phyloP scores from a whole-genome alignment of 495 filamentous ascomycete species.

The Penicillium herquei region DNA sequence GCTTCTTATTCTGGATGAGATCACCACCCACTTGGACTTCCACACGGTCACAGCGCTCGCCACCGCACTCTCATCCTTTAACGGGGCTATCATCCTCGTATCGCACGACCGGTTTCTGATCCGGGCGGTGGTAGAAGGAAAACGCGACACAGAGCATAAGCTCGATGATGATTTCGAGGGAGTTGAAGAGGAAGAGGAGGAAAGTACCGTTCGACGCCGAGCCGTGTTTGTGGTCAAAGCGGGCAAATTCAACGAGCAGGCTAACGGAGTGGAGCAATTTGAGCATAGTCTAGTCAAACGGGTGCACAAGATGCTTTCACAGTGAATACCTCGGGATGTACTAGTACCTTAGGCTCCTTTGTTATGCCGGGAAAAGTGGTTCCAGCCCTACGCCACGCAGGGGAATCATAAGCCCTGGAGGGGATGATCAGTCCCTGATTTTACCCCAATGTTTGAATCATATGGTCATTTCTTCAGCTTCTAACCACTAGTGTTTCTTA shows the following conservation, averaged over 20 bases:
- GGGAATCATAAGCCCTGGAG: not conserved
- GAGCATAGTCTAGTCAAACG: conserved; percentile 63
- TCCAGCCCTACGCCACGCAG: conserved; percentile 6
- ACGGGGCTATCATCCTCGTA: conserved; percentile 69
- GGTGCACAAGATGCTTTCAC: conserved; percentile 38
- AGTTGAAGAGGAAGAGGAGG: conserved; percentile 45
- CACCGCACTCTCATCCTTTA: conserved; percentile 60
- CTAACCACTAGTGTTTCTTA: no score
- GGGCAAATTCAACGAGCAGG: conserved; percentile 55
- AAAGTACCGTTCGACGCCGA: conserved; percentile 47
- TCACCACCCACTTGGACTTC: conserved; percentile 82
- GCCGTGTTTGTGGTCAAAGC: conserved; percentile 58
- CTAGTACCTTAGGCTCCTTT: not conserved
- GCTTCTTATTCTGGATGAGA: conserved; percentile 76
- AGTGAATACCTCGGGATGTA: not conserved
- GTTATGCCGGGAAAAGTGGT: not conserved
- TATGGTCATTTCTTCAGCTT: no score
- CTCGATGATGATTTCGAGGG: conserved; percentile 52
- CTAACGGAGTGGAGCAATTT: conserved; percentile 60
- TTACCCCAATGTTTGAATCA: no score
- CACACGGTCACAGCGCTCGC: conserved; percentile 70
- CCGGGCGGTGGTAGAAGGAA: conserved; percentile 65
- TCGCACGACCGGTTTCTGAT: conserved; percentile 79
- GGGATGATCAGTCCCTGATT: not conserved
- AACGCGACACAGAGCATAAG: conserved; percentile 39